These are phyloP conservation scores for Crotalaria pallida DNA, from an alignment of 306 rosid species.

Conservation along the genomic window DNA sequence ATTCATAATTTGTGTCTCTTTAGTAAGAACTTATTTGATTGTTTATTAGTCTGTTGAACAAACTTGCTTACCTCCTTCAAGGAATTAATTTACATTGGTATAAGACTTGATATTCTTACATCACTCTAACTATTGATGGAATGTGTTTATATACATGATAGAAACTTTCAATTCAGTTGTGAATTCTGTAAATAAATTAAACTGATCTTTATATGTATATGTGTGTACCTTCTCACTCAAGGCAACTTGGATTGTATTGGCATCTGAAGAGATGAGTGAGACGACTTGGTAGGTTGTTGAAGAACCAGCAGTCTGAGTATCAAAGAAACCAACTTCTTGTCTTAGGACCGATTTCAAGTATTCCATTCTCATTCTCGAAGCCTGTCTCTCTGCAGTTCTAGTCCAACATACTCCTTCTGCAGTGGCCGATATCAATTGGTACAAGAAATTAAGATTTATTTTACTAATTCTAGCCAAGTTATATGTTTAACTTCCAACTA, in stretches of 20 bases:
- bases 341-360: constrained; percentile 79
- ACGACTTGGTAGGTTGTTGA: constrained; percentile 77
- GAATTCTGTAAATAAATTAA: no score
- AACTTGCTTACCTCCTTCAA: no score
- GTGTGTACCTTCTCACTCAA: constrained; percentile 60
- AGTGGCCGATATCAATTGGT: constrained; percentile 16
- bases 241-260: constrained; percentile 77
- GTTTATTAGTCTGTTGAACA: no score
- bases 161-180: no score
- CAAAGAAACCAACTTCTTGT: constrained; percentile 89
- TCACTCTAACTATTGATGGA: no score
- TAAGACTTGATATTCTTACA: no score
- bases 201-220: no score
- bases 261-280: constrained; percentile 69
- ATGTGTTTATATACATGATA: no score
- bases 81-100: no score
- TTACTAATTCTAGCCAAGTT: background rate
- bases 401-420: constrained; percentile 91
- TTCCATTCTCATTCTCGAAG: constrained; percentile 73
- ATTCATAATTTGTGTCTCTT: no score
- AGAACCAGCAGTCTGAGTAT: constrained; percentile 59
- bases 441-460: background rate
- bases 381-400: constrained; percentile 86
- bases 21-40: no score
- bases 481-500: background rate